These are phyloP conservation scores for Ehretia macrophylla DNA, from an alignment of 257 asterid species.

Conservation along the genomic window DNA sequence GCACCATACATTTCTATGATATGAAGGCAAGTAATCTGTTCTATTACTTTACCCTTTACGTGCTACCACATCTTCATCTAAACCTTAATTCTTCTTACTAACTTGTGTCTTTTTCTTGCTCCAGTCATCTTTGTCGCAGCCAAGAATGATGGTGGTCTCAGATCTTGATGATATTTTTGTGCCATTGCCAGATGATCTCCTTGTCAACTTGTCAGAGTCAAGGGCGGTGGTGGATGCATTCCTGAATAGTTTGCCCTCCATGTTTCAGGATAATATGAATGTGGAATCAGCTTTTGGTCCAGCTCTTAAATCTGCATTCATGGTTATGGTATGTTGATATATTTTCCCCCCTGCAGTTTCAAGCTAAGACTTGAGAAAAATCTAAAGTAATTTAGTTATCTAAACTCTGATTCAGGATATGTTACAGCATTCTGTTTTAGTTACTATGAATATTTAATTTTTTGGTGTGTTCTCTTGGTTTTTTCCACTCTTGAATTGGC, in stretches of 20 bases:
- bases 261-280: conserved; percentile 86
- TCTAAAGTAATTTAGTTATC: neutral
- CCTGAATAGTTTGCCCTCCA: conserved; percentile 89
- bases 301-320: conserved; percentile 85
- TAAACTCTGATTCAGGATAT: neutral
- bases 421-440: neutral
- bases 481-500: neutral
- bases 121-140: conserved; percentile 30
- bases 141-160: conserved; percentile 32
- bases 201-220: conserved; percentile 95
- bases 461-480: neutral
- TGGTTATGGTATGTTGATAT: conserved; percentile 81
- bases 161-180: conserved; percentile 32
- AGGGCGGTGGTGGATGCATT: conserved; percentile 89
- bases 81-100: neutral
- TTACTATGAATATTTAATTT: too few species aligned
- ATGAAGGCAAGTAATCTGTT: conserved; percentile 11
- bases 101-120: neutral
- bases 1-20: conserved; percentile 13
- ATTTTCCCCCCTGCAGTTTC: conserved; percentile 9
- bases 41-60: neutral
- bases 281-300: conserved; percentile 99
- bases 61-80: neutral
- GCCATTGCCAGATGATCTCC: conserved; percentile 74
- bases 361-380: neutral